phyloP scores from a whole-genome alignment of 1,139 yeast species.

The Taiozyma sp. region DNA sequence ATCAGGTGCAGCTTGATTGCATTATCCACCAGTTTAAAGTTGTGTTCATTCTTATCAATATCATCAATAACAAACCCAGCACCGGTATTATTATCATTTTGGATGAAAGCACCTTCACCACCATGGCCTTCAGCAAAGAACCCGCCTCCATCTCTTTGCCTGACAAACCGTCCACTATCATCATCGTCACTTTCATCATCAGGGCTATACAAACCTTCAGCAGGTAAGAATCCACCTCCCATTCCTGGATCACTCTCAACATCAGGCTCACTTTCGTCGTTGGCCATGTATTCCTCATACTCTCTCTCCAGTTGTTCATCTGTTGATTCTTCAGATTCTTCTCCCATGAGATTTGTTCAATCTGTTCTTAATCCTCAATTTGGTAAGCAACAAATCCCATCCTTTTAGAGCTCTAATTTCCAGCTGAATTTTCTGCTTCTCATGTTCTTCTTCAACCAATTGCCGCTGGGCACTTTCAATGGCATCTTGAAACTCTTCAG shows the following conservation, averaged over 20 bases:
- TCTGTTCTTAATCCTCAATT: too few relatives aligned
- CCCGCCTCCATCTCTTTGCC: slow-evolving; percentile 3
- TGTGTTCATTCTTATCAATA: slow-evolving; percentile 21
- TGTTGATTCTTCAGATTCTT: slow-evolving; percentile 15
- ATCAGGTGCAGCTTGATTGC: slow-evolving; percentile 30
- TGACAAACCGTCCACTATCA: neutral
- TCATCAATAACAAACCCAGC: slow-evolving; percentile 19
- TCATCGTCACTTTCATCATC: slow-evolving; percentile 1
- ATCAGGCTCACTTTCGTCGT: slow-evolving; percentile 9
- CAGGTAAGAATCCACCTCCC: slow-evolving; percentile 1
- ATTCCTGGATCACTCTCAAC: slow-evolving; percentile 10
- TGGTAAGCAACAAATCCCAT: too few relatives aligned
- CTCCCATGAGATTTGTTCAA: too few relatives aligned
- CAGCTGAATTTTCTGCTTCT: too few relatives aligned
- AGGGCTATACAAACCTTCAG: neutral
- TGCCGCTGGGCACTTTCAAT: too few relatives aligned
- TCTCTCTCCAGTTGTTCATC: slow-evolving; percentile 13
- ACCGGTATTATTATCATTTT: neutral
- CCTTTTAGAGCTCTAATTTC: too few relatives aligned
- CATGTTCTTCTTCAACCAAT: too few relatives aligned
- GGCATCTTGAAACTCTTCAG: too few relatives aligned
- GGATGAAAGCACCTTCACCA: neutral
- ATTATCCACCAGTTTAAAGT: slow-evolving; percentile 20
- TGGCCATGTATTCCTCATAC: slow-evolving; percentile 12
- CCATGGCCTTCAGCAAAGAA: slow-evolving; percentile 2